These are phyloP conservation scores for Tuber magnatum DNA, from an alignment of 495 filamentous ascomycete species.

Conservation along the genomic window DNA sequence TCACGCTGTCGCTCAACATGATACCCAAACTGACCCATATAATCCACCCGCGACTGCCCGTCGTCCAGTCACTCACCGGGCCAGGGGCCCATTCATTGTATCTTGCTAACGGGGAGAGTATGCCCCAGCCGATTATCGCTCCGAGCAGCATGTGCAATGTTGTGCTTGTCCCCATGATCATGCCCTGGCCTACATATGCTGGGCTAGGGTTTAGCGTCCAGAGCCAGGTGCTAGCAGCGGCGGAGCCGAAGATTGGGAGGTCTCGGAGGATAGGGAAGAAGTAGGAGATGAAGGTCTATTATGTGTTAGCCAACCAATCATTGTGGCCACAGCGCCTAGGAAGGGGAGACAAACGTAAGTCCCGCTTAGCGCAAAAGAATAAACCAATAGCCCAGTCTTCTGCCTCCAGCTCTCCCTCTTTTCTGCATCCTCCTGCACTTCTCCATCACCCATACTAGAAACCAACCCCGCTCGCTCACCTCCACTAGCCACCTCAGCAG, in stretches of 20 bases:
- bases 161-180: conserved; percentile 86
- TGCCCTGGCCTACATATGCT: conserved; percentile 82
- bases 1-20: conserved; percentile 88
- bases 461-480: not conserved
- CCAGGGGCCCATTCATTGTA: conserved; percentile 82
- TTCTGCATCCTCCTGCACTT: conserved; percentile 21
- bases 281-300: conserved; percentile 76
- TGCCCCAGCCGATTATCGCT: conserved; percentile 80
- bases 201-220: conserved; percentile 95
- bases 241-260: conserved; percentile 72
- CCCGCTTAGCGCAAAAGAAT: conserved; percentile 36
- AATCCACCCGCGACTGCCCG: conserved; percentile 94
- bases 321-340: conserved; percentile 50
- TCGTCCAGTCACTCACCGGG: conserved; percentile 75
- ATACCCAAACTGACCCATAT: conserved; percentile 92
- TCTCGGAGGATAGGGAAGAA: conserved; percentile 81
- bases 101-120: conserved; percentile 85
- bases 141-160: conserved; percentile 94
- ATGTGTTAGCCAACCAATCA: conserved; percentile 15
- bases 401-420: conserved; percentile 46
- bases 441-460: not conserved
- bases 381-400: conserved; percentile 50
- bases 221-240: conserved; percentile 72
- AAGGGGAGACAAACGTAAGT: conserved; percentile 44
- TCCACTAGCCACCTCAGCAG: not conserved